Percentiles rank a stretch among this genome's conserved stretches.
Conservation (phyloP, 345 rosid species). For the Populus davidiana region DNA sequence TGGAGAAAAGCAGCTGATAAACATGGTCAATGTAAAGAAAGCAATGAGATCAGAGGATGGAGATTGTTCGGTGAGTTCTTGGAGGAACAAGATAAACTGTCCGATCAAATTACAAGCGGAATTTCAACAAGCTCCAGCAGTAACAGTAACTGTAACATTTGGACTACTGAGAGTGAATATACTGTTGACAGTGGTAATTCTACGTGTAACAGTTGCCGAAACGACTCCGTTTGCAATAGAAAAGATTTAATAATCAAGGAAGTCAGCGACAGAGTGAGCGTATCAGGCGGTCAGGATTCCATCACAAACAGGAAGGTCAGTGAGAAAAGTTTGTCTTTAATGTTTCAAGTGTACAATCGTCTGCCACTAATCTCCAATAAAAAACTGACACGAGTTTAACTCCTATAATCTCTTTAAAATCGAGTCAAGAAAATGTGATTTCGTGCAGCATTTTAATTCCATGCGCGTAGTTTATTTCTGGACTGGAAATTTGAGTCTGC, state of each 20-base stretch:
- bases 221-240: constrained; percentile 35
- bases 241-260: constrained; percentile 6
- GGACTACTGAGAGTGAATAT: constrained; percentile 46
- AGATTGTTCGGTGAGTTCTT: constrained; percentile 46
- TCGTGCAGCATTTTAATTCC: too few species aligned
- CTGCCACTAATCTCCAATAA: constrained; percentile 1
- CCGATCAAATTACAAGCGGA: constrained; percentile 24
- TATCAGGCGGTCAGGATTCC: constrained; percentile 46
- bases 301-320: constrained; percentile 47
- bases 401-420: not conserved
- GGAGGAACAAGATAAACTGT: constrained; percentile 34
- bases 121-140: constrained; percentile 24
- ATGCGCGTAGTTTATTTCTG: too few species aligned
- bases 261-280: constrained; percentile 37
- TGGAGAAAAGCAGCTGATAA: constrained; percentile 39
- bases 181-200: constrained; percentile 39
- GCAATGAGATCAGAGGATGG: constrained; percentile 43
- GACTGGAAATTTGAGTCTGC: too few species aligned
- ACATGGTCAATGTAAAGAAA: not conserved
- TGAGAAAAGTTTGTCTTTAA: not conserved
- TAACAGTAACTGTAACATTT: constrained; percentile 25
- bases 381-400: not conserved
- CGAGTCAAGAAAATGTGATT: too few species aligned
- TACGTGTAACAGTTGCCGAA: constrained; percentile 4
- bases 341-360: constrained; percentile 11